Percentiles rank a stretch among this genome's conserved stretches.
Conservation (phyloP, 106 monocot genomes). For the Hemerocallis citrina region DNA sequence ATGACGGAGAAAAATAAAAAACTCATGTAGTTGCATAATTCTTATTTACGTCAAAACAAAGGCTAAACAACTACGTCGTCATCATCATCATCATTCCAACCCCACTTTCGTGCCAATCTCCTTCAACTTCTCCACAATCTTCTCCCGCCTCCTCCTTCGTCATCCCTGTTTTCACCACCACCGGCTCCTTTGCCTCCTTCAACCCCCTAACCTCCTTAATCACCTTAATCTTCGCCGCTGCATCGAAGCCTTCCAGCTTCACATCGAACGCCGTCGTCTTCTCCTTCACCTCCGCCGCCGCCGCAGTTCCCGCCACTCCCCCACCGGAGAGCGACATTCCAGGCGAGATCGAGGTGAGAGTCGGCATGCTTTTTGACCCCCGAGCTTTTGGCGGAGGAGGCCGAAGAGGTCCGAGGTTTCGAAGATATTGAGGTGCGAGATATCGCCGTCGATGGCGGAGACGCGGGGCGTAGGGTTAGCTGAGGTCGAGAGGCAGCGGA, state of each 20-base stretch:
- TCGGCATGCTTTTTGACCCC: conserved; percentile 39
- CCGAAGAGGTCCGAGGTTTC: conserved; percentile 39
- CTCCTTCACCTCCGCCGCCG: conserved; percentile 16
- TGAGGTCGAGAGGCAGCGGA: not conserved
- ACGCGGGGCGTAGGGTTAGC: conserved; percentile 18
- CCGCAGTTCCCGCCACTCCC: not conserved
- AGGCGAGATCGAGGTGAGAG: conserved; percentile 33
- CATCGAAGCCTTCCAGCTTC: conserved; percentile 44
- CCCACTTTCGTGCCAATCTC: conserved; percentile 40
- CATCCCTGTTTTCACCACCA: conserved; percentile 34
- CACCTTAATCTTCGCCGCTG: conserved; percentile 43
- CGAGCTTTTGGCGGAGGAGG: conserved; percentile 32
- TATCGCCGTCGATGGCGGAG: conserved; percentile 36
- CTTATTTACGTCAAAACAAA: not conserved
- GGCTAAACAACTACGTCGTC: not conserved
- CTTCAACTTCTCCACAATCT: conserved; percentile 52
- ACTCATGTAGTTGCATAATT: not conserved
- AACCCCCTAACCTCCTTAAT: conserved; percentile 56
- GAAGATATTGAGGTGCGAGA: conserved; percentile 42
- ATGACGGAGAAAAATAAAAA: no score
- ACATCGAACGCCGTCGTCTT: conserved; percentile 49
- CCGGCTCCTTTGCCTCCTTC: conserved; percentile 58
- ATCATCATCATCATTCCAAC: conserved; percentile 28
- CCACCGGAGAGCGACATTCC: conserved; percentile 19
- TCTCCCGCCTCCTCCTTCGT: conserved; percentile 51